These are phyloP conservation scores for Podaxis sp. DNA, from an alignment of 768 basidiomycete genomes.

Conservation along the genomic window DNA sequence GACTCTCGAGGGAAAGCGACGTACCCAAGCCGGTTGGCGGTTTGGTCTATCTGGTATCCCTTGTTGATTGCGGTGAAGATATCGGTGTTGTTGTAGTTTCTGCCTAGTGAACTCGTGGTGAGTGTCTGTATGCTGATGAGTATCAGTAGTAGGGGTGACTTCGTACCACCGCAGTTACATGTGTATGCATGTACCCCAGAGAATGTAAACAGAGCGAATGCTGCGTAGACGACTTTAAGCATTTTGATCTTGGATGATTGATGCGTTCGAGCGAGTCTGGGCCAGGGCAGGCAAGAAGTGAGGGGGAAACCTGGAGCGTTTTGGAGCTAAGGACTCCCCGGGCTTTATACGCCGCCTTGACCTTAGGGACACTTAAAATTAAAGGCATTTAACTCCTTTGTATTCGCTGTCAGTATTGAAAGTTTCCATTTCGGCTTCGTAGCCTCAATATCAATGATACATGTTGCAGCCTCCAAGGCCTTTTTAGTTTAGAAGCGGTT, in stretches of 20 bases:
- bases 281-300: neutral
- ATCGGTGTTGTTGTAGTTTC: slow-evolving; percentile 3
- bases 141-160: neutral
- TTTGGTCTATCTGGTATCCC: slow-evolving; percentile 4
- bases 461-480: too few species aligned
- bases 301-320: neutral
- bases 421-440: too few species aligned
- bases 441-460: too few species aligned
- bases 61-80: slow-evolving; percentile 4
- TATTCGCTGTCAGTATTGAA: too few species aligned
- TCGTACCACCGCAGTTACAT: neutral
- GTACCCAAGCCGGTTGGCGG: slow-evolving; percentile 2
- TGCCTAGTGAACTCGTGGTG: neutral
- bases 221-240: neutral
- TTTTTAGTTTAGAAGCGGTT: too few species aligned
- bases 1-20: neutral
- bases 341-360: neutral
- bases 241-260: neutral
- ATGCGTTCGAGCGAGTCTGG: neutral
- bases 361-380: neutral
- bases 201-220: neutral
- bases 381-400: too few species aligned
- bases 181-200: neutral
- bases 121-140: neutral
- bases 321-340: neutral